Conservation (phyloP, 1,284 basidiomycete species). For the Neotropicomus parvogracilis region DNA sequence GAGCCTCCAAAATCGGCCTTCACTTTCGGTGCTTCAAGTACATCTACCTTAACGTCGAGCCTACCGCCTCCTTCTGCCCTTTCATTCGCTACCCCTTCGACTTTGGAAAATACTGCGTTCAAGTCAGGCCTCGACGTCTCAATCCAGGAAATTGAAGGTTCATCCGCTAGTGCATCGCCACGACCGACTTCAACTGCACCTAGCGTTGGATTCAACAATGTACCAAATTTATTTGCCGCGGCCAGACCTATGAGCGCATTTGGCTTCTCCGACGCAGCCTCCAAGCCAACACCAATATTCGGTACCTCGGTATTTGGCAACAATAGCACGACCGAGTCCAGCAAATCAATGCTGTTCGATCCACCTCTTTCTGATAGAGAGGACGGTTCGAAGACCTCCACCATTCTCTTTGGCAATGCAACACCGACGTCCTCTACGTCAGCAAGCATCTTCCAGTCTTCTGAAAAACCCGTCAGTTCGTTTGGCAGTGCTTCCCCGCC, state of each 20-base stretch:
- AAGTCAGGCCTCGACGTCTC: conserved; percentile 6
- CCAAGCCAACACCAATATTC: conserved; percentile 27
- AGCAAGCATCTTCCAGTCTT: conserved; percentile 20
- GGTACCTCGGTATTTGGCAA: conserved; percentile 29
- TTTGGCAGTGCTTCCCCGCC: conserved; percentile 34
- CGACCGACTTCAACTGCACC: conserved; percentile 15
- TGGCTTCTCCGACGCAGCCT: conserved; percentile 16
- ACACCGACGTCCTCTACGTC: conserved; percentile 12
- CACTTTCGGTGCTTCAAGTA: conserved; percentile 10
- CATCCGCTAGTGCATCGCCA: conserved; percentile 3
- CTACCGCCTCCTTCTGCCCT: conserved; percentile 12
- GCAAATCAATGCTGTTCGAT: conserved; percentile 14
- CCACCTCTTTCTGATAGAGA: conserved; percentile 10
- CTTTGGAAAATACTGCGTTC: conserved; percentile 4
- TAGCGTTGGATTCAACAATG: conserved; percentile 16
- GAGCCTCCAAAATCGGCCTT: conserved; percentile 25
- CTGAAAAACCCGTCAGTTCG: conserved; percentile 27
- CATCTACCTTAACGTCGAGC: conserved; percentile 6
- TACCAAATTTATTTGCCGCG: conserved; percentile 25
- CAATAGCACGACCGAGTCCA: conserved; percentile 12
- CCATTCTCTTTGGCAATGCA: conserved; percentile 21
- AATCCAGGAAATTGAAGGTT: conserved; percentile 10
- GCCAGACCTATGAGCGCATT: conserved; percentile 20
- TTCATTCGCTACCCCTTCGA: conserved; percentile 7
- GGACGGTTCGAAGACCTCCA: conserved; percentile 13